phyloP scores from a whole-genome alignment of 441 rosid genomes.

The Flueggea neowawraea region DNA sequence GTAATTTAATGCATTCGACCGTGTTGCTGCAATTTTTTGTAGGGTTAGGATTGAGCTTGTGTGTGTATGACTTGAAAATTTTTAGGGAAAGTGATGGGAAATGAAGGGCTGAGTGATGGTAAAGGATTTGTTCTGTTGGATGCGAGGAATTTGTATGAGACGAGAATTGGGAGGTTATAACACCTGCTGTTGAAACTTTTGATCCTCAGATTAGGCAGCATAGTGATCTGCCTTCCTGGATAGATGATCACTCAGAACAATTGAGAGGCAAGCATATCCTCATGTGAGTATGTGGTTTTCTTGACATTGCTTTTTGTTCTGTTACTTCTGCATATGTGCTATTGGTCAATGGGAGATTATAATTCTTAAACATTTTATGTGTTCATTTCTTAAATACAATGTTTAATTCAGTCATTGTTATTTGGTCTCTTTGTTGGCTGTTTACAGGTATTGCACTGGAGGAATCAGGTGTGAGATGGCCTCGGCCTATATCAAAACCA shows the following conservation, averaged over 20 bases:
- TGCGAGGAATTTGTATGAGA: constrained; percentile 90
- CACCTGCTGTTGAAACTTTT: constrained; percentile 62
- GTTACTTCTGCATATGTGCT: no score
- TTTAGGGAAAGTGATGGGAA: constrained; percentile 33
- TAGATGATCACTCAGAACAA: constrained; percentile 64
- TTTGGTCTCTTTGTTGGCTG: constrained; percentile 1
- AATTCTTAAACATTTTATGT: no score
- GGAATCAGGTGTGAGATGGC: constrained; percentile 99
- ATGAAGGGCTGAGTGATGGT: constrained; percentile 24
- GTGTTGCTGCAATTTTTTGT: background rate
- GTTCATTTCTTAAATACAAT: no score
- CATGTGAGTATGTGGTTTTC: constrained; percentile 44
- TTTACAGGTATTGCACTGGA: constrained; percentile 89
- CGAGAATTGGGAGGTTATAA: constrained; percentile 83
- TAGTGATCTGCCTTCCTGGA: constrained; percentile 88
- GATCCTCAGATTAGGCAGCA: constrained; percentile 90
- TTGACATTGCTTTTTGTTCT: background rate
- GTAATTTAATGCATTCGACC: constrained; percentile 22
- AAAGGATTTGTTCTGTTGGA: constrained; percentile 67
- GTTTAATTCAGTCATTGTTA: no score
- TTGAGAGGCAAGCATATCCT: constrained; percentile 70
- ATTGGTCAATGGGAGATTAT: no score
- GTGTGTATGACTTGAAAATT: constrained; percentile 14
- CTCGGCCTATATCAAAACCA: constrained; percentile 82
- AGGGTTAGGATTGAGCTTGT: background rate